These are phyloP conservation scores for Pythium monospermum DNA, from an alignment of 352 stramenopile genomes.

Conservation along the genomic window DNA sequence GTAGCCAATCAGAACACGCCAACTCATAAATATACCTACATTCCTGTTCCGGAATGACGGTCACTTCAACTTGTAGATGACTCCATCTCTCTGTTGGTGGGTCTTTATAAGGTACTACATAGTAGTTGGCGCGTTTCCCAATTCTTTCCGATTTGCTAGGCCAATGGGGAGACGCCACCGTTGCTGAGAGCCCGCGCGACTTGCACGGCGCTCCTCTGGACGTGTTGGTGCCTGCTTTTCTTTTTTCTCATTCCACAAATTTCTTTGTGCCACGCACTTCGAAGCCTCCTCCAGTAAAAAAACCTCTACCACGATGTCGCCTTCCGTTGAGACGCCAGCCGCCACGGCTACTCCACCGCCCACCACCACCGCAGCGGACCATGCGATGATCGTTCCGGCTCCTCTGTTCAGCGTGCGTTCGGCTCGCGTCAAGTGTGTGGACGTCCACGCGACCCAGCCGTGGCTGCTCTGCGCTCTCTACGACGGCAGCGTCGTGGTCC, in stretches of 20 bases:
- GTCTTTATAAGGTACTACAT: not conserved
- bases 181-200: too few species aligned
- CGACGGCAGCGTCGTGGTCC: constrained; percentile 91
- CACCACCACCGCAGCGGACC: too few species aligned
- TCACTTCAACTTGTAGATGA: not conserved
- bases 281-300: too few species aligned
- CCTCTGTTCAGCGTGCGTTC: constrained; percentile 22
- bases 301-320: too few species aligned
- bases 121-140: too few species aligned
- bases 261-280: too few species aligned
- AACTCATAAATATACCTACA: not conserved
- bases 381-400: not conserved
- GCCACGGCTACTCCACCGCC: too few species aligned
- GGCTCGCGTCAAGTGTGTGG: constrained; percentile 91
- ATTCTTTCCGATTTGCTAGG: too few species aligned
- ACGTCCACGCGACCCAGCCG: constrained; percentile 89
- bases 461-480: constrained; percentile 93
- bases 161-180: too few species aligned
- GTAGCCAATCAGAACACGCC: not conserved
- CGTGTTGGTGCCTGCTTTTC: not conserved
- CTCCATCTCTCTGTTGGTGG: not conserved
- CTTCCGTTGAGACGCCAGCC: too few species aligned
- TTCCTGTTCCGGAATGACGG: not conserved
- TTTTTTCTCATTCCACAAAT: not conserved
- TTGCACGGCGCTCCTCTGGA: too few species aligned